A percentile compares a stretch with the other conserved stretches of the same genome.
Evolutionary conservation across 441 rosid genomes (phyloP).

Genomic region (Pelargonium myrrhifolium): DNA sequence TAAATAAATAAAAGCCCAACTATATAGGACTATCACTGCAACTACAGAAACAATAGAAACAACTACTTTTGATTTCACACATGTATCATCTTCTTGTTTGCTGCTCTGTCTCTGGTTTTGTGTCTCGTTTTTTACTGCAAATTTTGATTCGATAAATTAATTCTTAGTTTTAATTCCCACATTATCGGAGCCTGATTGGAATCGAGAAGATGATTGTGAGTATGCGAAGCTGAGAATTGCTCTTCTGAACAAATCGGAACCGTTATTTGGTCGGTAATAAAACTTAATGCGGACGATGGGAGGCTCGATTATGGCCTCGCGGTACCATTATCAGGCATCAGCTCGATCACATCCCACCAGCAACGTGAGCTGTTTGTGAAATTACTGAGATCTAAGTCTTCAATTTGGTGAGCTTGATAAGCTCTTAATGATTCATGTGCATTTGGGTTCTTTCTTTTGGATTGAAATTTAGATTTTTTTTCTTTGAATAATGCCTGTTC

Average conservation of each 20-base stretch:
- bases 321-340: constrained; percentile 36
- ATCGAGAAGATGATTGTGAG: constrained; percentile 24
- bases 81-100: too few species aligned
- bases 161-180: too few species aligned
- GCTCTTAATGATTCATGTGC: constrained; percentile 25
- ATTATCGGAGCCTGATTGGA: constrained; percentile 36
- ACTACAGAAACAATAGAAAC: too few species aligned
- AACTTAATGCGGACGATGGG: constrained; percentile 52
- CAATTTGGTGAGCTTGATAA: constrained; percentile 37
- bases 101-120: too few species aligned
- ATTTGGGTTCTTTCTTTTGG: not conserved
- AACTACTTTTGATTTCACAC: too few species aligned
- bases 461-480: not conserved
- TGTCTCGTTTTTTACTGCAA: too few species aligned
- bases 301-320: constrained; percentile 80
- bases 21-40: too few species aligned
- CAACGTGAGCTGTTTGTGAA: constrained; percentile 48
- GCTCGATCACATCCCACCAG: constrained; percentile 34
- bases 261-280: constrained; percentile 49
- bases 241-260: constrained; percentile 41
- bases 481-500: not conserved
- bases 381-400: constrained; percentile 41
- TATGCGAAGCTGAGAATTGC: constrained; percentile 29
- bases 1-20: too few species aligned
- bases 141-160: too few species aligned